Base-by-base conservation (phyloP, 495 filamentous ascomycete species). In the Penicillium dipodomyicola region DNA sequence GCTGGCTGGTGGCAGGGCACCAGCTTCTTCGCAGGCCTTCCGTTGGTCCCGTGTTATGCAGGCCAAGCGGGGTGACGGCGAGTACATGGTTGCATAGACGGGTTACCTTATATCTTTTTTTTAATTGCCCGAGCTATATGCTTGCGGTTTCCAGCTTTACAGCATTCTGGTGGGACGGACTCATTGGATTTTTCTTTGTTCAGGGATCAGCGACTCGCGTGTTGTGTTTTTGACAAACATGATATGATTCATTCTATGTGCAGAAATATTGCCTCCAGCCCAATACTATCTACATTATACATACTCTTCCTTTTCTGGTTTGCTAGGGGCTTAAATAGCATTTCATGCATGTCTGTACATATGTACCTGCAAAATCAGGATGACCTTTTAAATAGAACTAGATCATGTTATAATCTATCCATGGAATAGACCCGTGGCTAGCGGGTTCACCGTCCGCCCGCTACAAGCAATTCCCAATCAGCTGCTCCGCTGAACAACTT, bases 71-170 rank as follows among this genome's bases (percentile, higher is more conserved):
- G 79, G 82, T 4, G 89, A 90, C 51, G 89, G 89, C 23, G 91
- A 96, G 75, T 94, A 91, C 75, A 92, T 94, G 71, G 88, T 93
- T 71, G 87, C 92, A 62, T 96, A 59, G 58, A 29, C 27, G 2
- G 5, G 32, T 27, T 50, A 17, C 17, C 15, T 49, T 50, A 4
- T 35, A 17, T 58, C 22, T 22, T 17, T 35, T 48, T 45, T 39
- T 27, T 52, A 33, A 40, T 49, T 22, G 23, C 42, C 32, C 22
- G 8, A n/a, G 42, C 52, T 40, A 27, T 40, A 27, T 17, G 49
- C 22, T 52, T 29, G 22, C 33, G 43, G 30, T 27, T 37, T 46
- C 22, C 20, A 37, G 52, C 52, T 56, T 49, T 49, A 30, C 42
- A 33, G 52, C 52, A 30, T 48, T 25, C 33, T 22, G 35, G 33